Conservation (phyloP, 2,329 filamentous ascomycete species). For the Aspergillus versicolor region DNA sequence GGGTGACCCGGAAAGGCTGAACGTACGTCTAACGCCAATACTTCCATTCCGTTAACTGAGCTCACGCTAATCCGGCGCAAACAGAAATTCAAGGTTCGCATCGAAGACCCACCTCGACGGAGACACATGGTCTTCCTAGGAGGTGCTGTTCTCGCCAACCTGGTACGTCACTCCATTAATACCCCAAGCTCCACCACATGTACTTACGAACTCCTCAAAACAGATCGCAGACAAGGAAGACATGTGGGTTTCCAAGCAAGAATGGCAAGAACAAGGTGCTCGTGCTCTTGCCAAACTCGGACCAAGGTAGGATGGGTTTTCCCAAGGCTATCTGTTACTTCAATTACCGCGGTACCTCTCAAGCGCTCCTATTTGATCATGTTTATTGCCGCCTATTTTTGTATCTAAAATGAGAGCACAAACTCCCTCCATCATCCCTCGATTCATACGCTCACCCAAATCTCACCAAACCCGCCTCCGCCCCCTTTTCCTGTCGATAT, state of each 20-base stretch:
- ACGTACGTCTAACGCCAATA: constrained; percentile 45
- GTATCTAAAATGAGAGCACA: constrained; percentile 3
- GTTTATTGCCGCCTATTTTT: background rate
- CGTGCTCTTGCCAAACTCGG: constrained; percentile 88
- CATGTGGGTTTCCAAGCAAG: constrained; percentile 97
- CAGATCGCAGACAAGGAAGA: constrained; percentile 95
- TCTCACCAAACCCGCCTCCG: constrained; percentile 9
- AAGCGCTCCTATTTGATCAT: constrained; percentile 1
- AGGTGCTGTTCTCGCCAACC: constrained; percentile 93
- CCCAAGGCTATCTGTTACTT: constrained; percentile 6
- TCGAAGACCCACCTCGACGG: constrained; percentile 93
- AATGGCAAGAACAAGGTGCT: constrained; percentile 92
- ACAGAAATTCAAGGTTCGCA: constrained; percentile 97
- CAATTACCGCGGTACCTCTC: background rate
- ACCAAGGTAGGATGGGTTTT: constrained; percentile 61
- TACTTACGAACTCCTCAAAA: constrained; percentile 13
- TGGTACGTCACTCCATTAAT: constrained; percentile 53
- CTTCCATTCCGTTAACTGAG: background rate
- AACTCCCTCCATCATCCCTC: constrained; percentile 11
- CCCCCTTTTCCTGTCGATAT: constrained; percentile 11
- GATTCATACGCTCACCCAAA: constrained; percentile 18
- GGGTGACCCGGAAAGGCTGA: constrained; percentile 88
- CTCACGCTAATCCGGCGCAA: background rate
- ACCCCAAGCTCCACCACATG: background rate
- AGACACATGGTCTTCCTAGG: constrained; percentile 99